Evolutionary conservation across 495 filamentous ascomycete genomes (phyloP), one percentile per base, ranked within the genome.

Genomic region (Eremomyces bilateralis): DNA sequence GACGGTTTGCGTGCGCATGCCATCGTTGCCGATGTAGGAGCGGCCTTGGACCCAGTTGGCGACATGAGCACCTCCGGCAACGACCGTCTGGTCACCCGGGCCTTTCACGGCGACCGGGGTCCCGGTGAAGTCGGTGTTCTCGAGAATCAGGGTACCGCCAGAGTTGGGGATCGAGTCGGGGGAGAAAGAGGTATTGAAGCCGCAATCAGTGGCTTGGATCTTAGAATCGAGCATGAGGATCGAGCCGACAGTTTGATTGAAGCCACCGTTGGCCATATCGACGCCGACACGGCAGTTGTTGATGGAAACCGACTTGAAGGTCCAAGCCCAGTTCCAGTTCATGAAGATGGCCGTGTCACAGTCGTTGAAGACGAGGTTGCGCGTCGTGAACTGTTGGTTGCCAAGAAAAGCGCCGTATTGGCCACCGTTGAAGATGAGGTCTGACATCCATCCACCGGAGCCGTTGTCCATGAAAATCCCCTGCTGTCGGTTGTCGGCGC

Each of bases 381-480:
- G 51, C 2, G 60, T 54, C 1, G 62, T 69, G 46, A 63, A 69
- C 38, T 68, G 64, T 48, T 70, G 64, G 40, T 55, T 65, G 4
- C 65, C 63, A 29, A 63, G 49, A 42, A 62, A 63, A 15, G 58
- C 59, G 24, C 56, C 59, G 35, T 57, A 54, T 33, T 46, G 47
- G 10, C 54, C 60, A 25, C 57, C 58, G 17, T 56, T 53, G 46
- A 62, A 65, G 30, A 49, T 56, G 5, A 65, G 49, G 36, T 64
- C 53, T 6, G 47, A 40, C 35, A 64, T 48, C 41, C 58, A 62
- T 6, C 62, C 62, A 31, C 61, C 57, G 16, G 69, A 76, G 30
- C 88, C 90, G 46, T 94, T 95, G 52, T 95, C 88, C 76, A 94
- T 93, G 63, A 63, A 65, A 31, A 67, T 57, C 24, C 62, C 60